A percentile compares a stretch with the other conserved stretches of the same genome.
Conservation (phyloP, 495 filamentous ascomycete species). For the Pyrenula massariospora region DNA sequence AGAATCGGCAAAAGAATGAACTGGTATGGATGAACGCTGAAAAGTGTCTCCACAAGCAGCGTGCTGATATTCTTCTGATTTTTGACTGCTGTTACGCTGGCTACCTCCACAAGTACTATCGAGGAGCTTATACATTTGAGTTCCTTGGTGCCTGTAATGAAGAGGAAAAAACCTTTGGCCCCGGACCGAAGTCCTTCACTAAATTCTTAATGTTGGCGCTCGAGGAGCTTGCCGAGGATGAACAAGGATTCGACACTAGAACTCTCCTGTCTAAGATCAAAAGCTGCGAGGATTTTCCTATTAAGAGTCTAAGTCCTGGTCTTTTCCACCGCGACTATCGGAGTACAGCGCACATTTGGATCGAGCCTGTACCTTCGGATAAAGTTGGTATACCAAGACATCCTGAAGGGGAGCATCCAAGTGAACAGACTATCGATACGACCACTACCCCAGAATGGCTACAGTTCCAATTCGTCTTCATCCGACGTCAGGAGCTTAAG, state of each 20-base stretch:
- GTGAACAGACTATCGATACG: background rate
- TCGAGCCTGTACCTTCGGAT: background rate
- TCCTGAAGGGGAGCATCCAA: background rate
- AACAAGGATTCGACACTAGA: background rate
- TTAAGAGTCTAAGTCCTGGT: background rate
- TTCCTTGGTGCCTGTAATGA: background rate
- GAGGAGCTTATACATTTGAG: background rate
- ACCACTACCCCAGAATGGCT: background rate
- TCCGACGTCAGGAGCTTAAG: background rate
- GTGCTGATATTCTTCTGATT: background rate
- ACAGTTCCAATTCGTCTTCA: background rate
- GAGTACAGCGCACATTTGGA: background rate
- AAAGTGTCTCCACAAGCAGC: background rate
- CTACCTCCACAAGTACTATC: background rate
- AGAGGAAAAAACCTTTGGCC: background rate
- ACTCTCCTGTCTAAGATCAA: background rate
- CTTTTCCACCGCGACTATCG: background rate
- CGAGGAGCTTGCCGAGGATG: background rate
- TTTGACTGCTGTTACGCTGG: constrained; percentile 1
- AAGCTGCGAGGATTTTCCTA: background rate
- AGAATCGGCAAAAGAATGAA: background rate
- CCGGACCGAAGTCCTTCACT: background rate
- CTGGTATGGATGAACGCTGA: background rate
- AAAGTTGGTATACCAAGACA: background rate
- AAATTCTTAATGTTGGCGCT: background rate